Evolutionary conservation across 169 alveolate species (phyloP).

Genomic region (Cryptosporidium felis): DNA sequence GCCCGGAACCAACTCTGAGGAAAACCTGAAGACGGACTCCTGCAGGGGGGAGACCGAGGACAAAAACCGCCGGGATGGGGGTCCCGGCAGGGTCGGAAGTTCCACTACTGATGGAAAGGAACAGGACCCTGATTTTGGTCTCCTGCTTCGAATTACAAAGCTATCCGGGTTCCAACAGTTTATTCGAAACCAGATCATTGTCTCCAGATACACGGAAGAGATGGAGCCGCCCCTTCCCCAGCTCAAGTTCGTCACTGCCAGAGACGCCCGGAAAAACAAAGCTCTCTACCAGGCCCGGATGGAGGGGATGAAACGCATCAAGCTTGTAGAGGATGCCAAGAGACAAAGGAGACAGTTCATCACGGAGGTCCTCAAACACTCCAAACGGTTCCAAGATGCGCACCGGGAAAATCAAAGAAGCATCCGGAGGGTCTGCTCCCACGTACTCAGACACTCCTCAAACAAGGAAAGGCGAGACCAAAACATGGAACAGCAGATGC

Average conservation of each 20-base stretch:
- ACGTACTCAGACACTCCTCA: constrained; percentile 45
- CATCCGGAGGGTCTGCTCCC: constrained; percentile 50
- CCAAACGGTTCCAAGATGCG: constrained; percentile 36
- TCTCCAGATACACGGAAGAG: constrained; percentile 66
- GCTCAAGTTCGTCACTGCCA: constrained; percentile 45
- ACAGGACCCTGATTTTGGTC: not conserved
- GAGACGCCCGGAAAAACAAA: constrained; percentile 61
- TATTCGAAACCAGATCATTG: constrained; percentile 53
- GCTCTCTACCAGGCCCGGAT: constrained; percentile 70
- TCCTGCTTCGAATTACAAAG: constrained; percentile 1
- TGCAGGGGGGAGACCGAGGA: too few species aligned
- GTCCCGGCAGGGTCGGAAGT: too few species aligned
- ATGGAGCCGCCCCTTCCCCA: constrained; percentile 61
- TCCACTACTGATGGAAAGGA: too few species aligned
- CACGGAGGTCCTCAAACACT: constrained; percentile 41
- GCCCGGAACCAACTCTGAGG: too few species aligned
- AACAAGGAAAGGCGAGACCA: constrained; percentile 56
- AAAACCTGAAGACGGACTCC: too few species aligned
- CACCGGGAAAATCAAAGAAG: constrained; percentile 68
- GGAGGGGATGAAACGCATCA: constrained; percentile 51
- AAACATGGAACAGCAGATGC: constrained; percentile 71
- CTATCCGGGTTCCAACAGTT: constrained; percentile 34
- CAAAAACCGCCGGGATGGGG: not conserved
- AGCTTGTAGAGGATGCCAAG: constrained; percentile 14
- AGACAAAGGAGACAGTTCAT: constrained; percentile 69